Percentiles rank a stretch among this genome's conserved stretches.
Evolutionary conservation across 139 green algal species (phyloP).

Genomic region (Micromonas pusilla): DNA sequence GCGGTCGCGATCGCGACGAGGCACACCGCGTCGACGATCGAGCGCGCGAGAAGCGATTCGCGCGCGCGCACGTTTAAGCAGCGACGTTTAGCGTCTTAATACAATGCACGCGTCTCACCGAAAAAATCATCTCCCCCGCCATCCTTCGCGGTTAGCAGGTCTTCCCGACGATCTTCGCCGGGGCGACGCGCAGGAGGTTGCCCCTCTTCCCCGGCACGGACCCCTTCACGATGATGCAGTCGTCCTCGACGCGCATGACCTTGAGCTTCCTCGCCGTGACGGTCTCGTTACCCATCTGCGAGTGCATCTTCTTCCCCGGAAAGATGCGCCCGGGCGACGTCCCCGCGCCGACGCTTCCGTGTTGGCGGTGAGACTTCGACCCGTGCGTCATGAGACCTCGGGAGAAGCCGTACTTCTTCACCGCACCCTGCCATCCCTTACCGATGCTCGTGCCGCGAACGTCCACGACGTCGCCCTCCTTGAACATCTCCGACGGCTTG

Average conservation of each 20-base stretch:
- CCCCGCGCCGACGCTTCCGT: conserved; percentile 82
- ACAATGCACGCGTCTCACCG: no score
- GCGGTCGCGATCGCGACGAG: no score
- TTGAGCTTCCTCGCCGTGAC: conserved; percentile 74
- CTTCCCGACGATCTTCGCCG: conserved; percentile 61
- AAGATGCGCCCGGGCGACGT: conserved; percentile 86
- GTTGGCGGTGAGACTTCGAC: conserved; percentile 91
- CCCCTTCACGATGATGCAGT: conserved; percentile 85
- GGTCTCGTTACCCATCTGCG: conserved; percentile 81
- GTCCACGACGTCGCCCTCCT: conserved; percentile 85
- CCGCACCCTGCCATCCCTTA: conserved; percentile 56
- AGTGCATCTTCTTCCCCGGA: conserved; percentile 89
- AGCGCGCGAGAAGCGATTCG: no score
- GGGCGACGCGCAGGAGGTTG: conserved; percentile 81
- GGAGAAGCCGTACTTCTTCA: conserved; percentile 91
- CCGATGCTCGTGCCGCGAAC: conserved; percentile 79
- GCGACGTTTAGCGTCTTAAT: no score
- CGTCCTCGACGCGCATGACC: conserved; percentile 77
- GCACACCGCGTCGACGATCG: no score
- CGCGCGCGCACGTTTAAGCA: no score
- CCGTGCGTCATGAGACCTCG: conserved; percentile 94
- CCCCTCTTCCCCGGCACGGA: conserved; percentile 88
- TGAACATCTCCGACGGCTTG: conserved; percentile 77
- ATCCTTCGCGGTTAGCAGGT: conserved; percentile 46
- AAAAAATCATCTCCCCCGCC: no score